Base-by-base conservation (phyloP, 2,329 filamentous ascomycete species). In the Hymenoscyphus linearis region DNA sequence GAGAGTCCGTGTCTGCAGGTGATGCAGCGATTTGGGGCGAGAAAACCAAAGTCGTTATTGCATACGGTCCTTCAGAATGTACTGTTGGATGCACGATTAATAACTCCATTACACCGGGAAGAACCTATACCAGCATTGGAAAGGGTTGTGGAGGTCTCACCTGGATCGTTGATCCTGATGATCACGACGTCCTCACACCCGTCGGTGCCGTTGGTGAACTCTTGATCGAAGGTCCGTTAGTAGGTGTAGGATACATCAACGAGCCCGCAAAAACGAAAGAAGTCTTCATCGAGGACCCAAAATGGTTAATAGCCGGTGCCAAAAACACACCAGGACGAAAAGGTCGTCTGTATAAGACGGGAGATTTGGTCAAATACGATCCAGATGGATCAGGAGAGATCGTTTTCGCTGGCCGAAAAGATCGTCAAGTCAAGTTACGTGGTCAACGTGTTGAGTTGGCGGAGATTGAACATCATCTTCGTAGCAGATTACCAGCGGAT, bases 381-480 rank as follows among this genome's bases (percentile, higher is more conserved):
- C 70, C 74, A 0, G 78, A 85, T 55, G 71, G 67, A 22, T 54
- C 57, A 2, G 57, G 57, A 9, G 76, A 76, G 2, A 78, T 86
- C 54, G 72, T 79, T n/a, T 85, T 83, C 63, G 76, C 86, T 34
- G 85, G 85, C 14, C 79, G 87, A 58, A 86, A 85, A 65, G 86
- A 89, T 67, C 81, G 81, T 22, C 85, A 86, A 70, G 81, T 87
- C 60, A 89, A 90, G 73, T 74, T 89, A 26, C 78, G 81, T 12
- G 89, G 88, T 27, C 86, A 83, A 65, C 76, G 86, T 61, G 80
- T 87, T 59, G 88, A 85, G 73, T 76, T 85, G 56, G 78, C 75
- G 9, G 80, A 78, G 70, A 79, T 78, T 60, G 81, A 76, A 70
- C 74, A 73, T 61, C 75, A 75, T 59, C 65, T 73, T 25, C 74